Evolutionary conservation across 805 yeast species (phyloP), one percentile per base, ranked within the genome.

Genomic region (Saccharomycopsis lassenensis): DNA sequence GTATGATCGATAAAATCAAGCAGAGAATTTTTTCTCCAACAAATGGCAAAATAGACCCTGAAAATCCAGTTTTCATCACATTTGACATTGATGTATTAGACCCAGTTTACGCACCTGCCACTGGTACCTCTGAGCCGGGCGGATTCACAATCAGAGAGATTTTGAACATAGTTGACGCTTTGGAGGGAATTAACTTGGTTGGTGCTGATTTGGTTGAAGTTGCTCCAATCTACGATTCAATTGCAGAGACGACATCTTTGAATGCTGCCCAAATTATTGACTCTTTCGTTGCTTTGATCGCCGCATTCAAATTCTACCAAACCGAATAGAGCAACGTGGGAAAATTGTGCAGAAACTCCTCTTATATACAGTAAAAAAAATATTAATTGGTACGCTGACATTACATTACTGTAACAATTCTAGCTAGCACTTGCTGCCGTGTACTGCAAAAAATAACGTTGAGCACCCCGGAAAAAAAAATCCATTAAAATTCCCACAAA

Each of bases 131-230:
- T 46, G 91, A 80, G 50, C 71, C 69, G 3, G 91, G 86, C 11
- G 91, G 91, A 2, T 69, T 78, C 63, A 65, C 74, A 10, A 61
- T 78, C 1, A 61, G 89, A 31, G 89, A 80, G 50, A 57, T 79
- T 24, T 64, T 77, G 42, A 58, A 65, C 5, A 55, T 79, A 17
- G 46, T 80, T 29, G 77, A 81, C 38, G 74, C 71, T 1, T 55
- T 81, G 12, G 74, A 71, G 31, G 74, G 72, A 1, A 55, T 79
- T 39, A 65, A 74, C 40, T 42, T 80, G 28, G 74, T 80, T 3
- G 89, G 89, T 16, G 84, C 79, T 10, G 91, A 80, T 48, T 65
- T 80, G 21, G 89, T 81, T 3, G 89, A 81, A 53, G 84, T 77
- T 8, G 64, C 75, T 22, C 84, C 84, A 4, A 67, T 73, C 8